Evolutionary conservation across 2,329 filamentous ascomycete species (phyloP).

Genomic region (Calcarisporium arbuscula): DNA sequence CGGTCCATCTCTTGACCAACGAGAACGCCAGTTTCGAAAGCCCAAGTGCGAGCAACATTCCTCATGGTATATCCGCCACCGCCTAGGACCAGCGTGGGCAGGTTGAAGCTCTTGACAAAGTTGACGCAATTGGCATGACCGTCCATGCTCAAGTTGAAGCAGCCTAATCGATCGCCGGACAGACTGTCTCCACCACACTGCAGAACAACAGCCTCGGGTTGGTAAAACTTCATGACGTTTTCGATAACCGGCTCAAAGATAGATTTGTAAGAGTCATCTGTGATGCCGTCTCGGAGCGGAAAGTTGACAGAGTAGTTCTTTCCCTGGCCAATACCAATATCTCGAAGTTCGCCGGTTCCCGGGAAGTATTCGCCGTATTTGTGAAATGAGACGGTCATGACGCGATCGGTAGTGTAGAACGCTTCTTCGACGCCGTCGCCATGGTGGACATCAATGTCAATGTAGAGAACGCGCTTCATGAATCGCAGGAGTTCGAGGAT

Average conservation of each 20-base stretch:
- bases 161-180: constrained; percentile 87
- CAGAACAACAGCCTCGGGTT: constrained; percentile 85
- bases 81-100: constrained; percentile 87
- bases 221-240: constrained; percentile 80
- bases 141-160: constrained; percentile 96
- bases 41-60: constrained; percentile 95
- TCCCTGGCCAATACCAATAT: constrained; percentile 80
- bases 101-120: constrained; percentile 78
- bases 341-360: constrained; percentile 79
- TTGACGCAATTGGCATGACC: constrained; percentile 92
- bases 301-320: constrained; percentile 91
- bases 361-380: constrained; percentile 98
- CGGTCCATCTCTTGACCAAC: constrained; percentile 76
- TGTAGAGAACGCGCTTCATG: constrained; percentile 93
- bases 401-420: constrained; percentile 86
- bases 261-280: constrained; percentile 80
- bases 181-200: constrained; percentile 95
- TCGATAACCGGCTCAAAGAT: constrained; percentile 90
- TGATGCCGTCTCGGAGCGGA: constrained; percentile 84
- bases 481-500: constrained; percentile 87
- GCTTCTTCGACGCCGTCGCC: constrained; percentile 91
- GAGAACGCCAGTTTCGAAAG: constrained; percentile 87
- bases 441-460: constrained; percentile 93
- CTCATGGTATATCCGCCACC: constrained; percentile 96
- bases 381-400: constrained; percentile 91